Percentiles rank a stretch among this genome's conserved stretches.
Evolutionary conservation across 495 filamentous ascomycete genomes (phyloP).

Genomic region (Aspergillus mulundensis): DNA sequence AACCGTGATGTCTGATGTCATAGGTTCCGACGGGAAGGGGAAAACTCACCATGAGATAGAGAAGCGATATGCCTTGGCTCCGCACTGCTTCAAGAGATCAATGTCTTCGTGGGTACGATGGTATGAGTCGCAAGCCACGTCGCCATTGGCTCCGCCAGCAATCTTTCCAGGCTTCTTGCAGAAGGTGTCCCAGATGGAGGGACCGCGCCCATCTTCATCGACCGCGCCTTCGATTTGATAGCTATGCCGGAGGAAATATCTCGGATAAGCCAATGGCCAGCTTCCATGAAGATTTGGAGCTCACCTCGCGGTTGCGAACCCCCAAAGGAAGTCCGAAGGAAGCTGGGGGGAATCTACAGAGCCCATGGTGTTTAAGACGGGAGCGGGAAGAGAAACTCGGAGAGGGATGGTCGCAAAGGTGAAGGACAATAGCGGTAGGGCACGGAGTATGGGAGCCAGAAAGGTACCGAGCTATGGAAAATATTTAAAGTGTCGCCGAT

Average conservation of each 20-base stretch:
- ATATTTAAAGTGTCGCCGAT: slow-evolving; percentile 9
- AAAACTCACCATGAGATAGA: slow-evolving; percentile 68
- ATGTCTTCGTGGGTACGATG: slow-evolving; percentile 71
- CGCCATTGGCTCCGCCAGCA: slow-evolving; percentile 63
- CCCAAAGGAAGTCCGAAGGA: slow-evolving; percentile 75
- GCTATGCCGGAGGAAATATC: slow-evolving; percentile 30
- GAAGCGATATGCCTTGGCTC: slow-evolving; percentile 67
- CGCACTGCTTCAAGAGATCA: slow-evolving; percentile 60
- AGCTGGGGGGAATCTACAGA: slow-evolving; percentile 40
- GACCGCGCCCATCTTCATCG: slow-evolving; percentile 63
- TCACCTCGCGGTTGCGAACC: slow-evolving; percentile 74
- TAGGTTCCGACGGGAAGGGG: background rate
- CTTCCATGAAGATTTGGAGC: background rate
- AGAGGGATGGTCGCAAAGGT: background rate
- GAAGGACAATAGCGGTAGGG: slow-evolving; percentile 58
- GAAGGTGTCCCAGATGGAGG: slow-evolving; percentile 77
- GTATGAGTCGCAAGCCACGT: slow-evolving; percentile 73
- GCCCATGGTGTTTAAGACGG: slow-evolving; percentile 22
- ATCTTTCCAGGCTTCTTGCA: slow-evolving; percentile 71
- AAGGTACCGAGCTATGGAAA: background rate
- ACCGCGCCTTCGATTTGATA: slow-evolving; percentile 75
- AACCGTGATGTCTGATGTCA: background rate
- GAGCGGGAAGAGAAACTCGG: background rate
- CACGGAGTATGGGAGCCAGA: background rate
- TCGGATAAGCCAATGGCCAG: slow-evolving; percentile 3